These are phyloP conservation scores for Jacaranda mimosifolia DNA, from an alignment of 257 asterid species.

Conservation along the genomic window DNA sequence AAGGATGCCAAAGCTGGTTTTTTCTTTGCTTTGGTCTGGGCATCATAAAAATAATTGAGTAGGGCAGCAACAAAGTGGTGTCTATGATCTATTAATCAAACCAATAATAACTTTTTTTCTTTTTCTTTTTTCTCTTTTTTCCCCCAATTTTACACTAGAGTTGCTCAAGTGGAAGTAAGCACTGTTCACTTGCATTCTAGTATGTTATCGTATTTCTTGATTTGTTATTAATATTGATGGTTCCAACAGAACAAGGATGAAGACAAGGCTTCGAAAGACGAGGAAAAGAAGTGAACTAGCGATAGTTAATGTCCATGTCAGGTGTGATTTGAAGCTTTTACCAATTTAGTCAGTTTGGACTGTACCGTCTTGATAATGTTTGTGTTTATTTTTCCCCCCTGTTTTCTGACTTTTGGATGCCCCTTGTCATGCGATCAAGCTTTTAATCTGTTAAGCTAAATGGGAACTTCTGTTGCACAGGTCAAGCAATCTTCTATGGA, in stretches of 20 bases:
- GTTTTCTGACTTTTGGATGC: background rate
- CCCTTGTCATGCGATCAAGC: background rate
- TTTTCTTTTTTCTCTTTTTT: too few species aligned
- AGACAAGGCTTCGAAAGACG: slow-evolving; percentile 64
- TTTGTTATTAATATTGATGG: background rate
- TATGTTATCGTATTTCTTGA: background rate
- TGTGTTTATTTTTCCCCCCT: too few species aligned
- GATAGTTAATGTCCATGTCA: slow-evolving; percentile 19
- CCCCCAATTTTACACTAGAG: background rate
- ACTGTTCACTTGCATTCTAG: background rate
- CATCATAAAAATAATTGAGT: background rate
- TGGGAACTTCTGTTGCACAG: slow-evolving; percentile 21
- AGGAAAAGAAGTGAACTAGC: slow-evolving; percentile 59
- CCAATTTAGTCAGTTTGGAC: background rate
- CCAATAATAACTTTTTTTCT: background rate
- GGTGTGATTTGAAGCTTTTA: slow-evolving; percentile 16
- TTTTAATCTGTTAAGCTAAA: background rate
- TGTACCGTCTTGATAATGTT: background rate
- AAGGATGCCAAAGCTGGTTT: background rate
- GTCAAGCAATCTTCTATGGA: slow-evolving; percentile 10
- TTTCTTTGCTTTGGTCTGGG: background rate
- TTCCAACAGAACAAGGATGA: slow-evolving; percentile 56
- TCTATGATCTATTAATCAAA: background rate
- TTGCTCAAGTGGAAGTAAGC: background rate
- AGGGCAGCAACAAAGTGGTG: too few species aligned